phyloP scores from a whole-genome alignment of 2,329 filamentous ascomycete species.

The Cytospora piceae region DNA sequence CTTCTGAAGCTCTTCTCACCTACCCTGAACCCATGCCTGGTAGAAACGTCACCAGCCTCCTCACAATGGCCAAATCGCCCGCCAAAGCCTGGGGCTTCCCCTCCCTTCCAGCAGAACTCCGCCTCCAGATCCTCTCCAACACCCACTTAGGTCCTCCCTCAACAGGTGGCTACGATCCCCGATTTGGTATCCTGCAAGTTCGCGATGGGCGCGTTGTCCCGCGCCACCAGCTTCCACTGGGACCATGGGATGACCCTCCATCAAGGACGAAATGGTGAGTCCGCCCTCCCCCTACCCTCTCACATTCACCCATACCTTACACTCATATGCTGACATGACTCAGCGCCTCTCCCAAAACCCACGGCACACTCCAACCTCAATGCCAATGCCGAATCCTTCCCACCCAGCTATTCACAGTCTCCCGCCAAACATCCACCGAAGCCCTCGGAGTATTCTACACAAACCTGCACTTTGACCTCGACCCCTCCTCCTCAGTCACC shows the following conservation, averaged over 20 bases:
- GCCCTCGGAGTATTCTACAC: slow-evolving; percentile 7
- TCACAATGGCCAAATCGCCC: background rate
- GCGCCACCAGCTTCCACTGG: background rate
- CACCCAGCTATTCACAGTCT: slow-evolving; percentile 5
- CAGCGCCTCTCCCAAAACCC: background rate
- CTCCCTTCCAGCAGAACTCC: slow-evolving; percentile 15
- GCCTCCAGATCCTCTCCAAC: slow-evolving; percentile 1
- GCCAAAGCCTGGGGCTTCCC: background rate
- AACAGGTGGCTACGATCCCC: slow-evolving; percentile 3
- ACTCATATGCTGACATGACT: background rate
- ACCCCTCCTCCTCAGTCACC: background rate
- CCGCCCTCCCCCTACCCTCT: background rate
- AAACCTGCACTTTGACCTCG: slow-evolving; percentile 4
- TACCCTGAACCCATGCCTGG: background rate
- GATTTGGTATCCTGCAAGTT: background rate
- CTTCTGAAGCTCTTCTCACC: background rate
- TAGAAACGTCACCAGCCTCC: background rate
- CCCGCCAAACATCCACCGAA: slow-evolving; percentile 6
- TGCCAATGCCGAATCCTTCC: slow-evolving; percentile 18
- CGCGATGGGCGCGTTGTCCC: background rate
- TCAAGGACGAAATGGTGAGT: background rate
- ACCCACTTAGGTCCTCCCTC: slow-evolving; percentile 15
- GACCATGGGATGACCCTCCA: background rate
- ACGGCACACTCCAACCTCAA: background rate
- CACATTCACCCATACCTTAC: background rate